Conservation (phyloP, 2,329 filamentous ascomycete species). For the Talaromyces sp. region DNA sequence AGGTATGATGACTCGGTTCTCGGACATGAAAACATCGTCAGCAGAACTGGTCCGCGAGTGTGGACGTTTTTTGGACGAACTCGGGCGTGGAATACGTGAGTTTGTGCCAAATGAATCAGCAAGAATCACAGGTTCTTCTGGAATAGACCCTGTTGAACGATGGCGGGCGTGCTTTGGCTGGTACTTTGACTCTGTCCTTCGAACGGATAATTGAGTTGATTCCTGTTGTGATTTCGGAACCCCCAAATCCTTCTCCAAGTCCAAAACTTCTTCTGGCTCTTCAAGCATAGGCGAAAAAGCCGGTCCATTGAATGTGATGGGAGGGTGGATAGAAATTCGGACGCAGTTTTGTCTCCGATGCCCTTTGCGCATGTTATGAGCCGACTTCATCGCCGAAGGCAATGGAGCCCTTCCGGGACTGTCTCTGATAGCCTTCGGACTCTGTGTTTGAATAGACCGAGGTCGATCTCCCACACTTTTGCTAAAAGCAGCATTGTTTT, state of each 20-base stretch:
- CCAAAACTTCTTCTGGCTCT: constrained; percentile 29
- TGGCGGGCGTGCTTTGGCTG: constrained; percentile 2
- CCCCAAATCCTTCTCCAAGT: constrained; percentile 16
- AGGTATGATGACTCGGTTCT: constrained; percentile 19
- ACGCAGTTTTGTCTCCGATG: constrained; percentile 41
- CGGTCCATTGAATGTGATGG: constrained; percentile 28
- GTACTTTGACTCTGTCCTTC: neutral
- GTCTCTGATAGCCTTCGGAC: constrained; percentile 18
- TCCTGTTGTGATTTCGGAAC: constrained; percentile 2
- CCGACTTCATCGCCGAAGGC: constrained; percentile 28
- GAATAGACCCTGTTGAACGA: constrained; percentile 10
- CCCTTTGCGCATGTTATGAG: constrained; percentile 29
- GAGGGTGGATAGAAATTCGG: constrained; percentile 34
- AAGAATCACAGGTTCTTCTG: constrained; percentile 4
- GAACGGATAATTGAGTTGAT: neutral
- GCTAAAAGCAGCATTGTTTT: constrained; percentile 3
- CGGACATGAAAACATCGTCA: constrained; percentile 13
- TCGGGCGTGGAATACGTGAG: constrained; percentile 16
- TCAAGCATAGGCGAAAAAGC: constrained; percentile 30
- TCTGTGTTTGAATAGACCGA: constrained; percentile 11
- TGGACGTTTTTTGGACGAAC: constrained; percentile 21
- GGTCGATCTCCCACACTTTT: constrained; percentile 9
- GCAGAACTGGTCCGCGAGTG: constrained; percentile 13
- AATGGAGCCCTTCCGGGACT: constrained; percentile 18
- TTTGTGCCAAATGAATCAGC: constrained; percentile 11